Evolutionary conservation across 176 grass and related monocot genomes (phyloP).

Genomic region (Zea mays): Zm-B73-REFERENCE-NAM-5.0 NC_050096.1:246896001-246896500

Average conservation of each 20-base stretch:
- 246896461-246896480: constrained; percentile 37
- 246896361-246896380: constrained; percentile 1
- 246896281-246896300: constrained; percentile 17
- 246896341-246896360: too few species aligned
- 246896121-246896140: too few species aligned
- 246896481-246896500: background rate
- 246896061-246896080: too few species aligned
- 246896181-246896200: too few species aligned
- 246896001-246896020: background rate
- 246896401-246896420: constrained; percentile 9
- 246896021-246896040: too few species aligned
- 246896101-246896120: too few species aligned
- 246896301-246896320: constrained; percentile 17
- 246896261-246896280: background rate
- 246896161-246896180: too few species aligned
- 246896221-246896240: too few species aligned
- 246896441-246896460: background rate
- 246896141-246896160: too few species aligned
- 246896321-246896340: constrained; percentile 14
- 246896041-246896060: too few species aligned
- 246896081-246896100: too few species aligned
- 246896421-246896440: background rate
- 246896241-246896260: constrained; percentile 11
- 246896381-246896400: background rate
- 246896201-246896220: too few species aligned